Conservation (phyloP, 768 basidiomycete species). For the Suillus clintonianus region DNA sequence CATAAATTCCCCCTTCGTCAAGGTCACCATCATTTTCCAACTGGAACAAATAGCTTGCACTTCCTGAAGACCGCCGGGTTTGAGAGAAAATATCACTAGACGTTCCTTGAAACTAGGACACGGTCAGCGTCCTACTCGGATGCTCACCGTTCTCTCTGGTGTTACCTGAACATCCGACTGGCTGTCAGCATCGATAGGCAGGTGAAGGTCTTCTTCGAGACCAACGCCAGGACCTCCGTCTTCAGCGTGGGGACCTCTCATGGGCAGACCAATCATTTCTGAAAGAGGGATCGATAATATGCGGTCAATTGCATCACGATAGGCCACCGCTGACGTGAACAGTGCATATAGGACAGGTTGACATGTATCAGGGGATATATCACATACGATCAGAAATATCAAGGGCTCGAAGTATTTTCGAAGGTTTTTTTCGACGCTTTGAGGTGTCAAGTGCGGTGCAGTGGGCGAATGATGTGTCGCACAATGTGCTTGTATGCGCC, state of each 20-base stretch:
- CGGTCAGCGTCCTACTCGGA: background rate
- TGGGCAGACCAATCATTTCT: background rate
- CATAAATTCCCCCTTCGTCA: background rate
- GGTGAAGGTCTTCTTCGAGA: background rate
- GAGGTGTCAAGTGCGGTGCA: slow-evolving; percentile 3
- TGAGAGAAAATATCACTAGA: background rate
- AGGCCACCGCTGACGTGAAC: slow-evolving; percentile 21
- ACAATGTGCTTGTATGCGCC: background rate
- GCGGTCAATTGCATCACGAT: slow-evolving; percentile 31
- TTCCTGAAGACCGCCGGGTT: background rate
- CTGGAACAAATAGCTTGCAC: background rate
- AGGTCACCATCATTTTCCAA: background rate
- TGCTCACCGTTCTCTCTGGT: background rate
- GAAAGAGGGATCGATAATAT: slow-evolving; percentile 12
- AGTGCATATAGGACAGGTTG: slow-evolving; percentile 6
- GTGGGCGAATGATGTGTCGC: slow-evolving; percentile 10
- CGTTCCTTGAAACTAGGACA: background rate
- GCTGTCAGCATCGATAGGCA: background rate
- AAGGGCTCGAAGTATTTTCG: slow-evolving; percentile 25
- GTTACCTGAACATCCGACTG: slow-evolving; percentile 7
- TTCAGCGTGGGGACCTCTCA: background rate
- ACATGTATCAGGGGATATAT: background rate
- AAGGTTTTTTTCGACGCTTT: slow-evolving; percentile 14
- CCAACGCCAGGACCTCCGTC: background rate
- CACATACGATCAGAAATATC: slow-evolving; percentile 30